phyloP scores from a whole-genome alignment of 176 grass and related monocot species.

The Bonia amplexicaulis region DNA sequence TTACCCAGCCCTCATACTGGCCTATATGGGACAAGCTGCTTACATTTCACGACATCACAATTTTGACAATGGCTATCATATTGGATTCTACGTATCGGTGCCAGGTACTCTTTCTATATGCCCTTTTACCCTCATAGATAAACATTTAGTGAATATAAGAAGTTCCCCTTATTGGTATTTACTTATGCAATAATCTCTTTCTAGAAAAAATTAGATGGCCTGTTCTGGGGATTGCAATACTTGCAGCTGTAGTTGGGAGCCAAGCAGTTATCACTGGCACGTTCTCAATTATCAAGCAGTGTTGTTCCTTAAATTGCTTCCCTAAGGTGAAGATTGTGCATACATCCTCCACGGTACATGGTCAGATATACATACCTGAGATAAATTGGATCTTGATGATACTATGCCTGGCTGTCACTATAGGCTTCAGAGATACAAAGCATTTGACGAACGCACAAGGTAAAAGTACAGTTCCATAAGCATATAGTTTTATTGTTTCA shows the following conservation, averaged over 20 bases:
- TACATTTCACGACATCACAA: conserved; percentile 85
- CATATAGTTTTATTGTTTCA: not conserved
- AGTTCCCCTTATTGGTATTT: not conserved
- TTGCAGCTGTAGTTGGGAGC: conserved; percentile 72
- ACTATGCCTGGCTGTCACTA: conserved; percentile 72
- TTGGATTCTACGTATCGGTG: conserved; percentile 95
- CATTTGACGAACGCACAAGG: conserved; percentile 76
- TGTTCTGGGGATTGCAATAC: conserved; percentile 76
- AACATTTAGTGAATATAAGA: not conserved
- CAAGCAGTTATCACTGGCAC: conserved; percentile 92
- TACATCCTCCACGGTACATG: conserved; percentile 75
- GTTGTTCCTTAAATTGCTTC: conserved; percentile 73
- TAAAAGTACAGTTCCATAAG: conserved; percentile 2
- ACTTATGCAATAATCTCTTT: conserved; percentile 36
- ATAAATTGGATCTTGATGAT: conserved; percentile 98
- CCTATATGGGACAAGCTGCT: conserved; percentile 97
- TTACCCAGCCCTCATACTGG: conserved; percentile 82
- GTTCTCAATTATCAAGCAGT: conserved; percentile 96
- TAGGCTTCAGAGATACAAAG: conserved; percentile 88
- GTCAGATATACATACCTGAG: conserved; percentile 95
- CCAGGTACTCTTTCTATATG: conserved; percentile 57
- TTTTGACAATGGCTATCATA: conserved; percentile 56
- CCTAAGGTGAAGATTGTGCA: conserved; percentile 89
- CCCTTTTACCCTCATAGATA: not conserved
- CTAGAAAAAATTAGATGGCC: conserved; percentile 95